Percentiles rank a stretch among this genome's conserved stretches.
These are phyloP conservation scores for Brassica hybrid DNA, from an alignment of 441 rosid genomes.

Conservation along the genomic window DNA sequence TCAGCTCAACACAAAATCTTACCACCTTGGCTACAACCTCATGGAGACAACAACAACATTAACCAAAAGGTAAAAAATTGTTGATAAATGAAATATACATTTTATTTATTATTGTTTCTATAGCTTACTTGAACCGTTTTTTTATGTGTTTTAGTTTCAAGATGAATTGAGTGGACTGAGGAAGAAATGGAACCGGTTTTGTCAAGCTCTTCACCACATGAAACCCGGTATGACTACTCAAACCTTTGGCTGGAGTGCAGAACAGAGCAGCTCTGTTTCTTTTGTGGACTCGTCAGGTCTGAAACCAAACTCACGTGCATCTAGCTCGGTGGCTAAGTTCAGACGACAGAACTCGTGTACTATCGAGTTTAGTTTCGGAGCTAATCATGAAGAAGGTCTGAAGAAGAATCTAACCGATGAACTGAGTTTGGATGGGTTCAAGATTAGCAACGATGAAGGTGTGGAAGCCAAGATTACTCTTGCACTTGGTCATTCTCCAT, in stretches of 20 bases:
- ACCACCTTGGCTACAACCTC: conserved; percentile 79
- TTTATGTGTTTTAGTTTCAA: conserved; percentile 45
- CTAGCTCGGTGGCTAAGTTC: conserved; percentile 66
- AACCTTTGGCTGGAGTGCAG: conserved; percentile 59
- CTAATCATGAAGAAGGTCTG: conserved; percentile 34
- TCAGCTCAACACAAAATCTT: conserved; percentile 59
- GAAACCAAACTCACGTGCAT: conserved; percentile 44
- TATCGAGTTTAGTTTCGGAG: conserved; percentile 65
- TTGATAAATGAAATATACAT: background rate
- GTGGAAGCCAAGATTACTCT: conserved; percentile 76
- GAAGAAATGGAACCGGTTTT: conserved; percentile 77
- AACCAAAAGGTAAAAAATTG: conserved; percentile 57
- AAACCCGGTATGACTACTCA: conserved; percentile 47
- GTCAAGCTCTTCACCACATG: conserved; percentile 65
- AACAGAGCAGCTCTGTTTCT: conserved; percentile 49
- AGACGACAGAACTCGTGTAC: conserved; percentile 75
- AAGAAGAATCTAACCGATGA: conserved; percentile 48
- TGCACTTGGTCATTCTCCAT: conserved; percentile 64
- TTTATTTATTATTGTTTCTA: background rate
- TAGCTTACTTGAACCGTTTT: conserved; percentile 12
- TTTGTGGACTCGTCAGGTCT: conserved; percentile 49
- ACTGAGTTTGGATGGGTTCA: conserved; percentile 67
- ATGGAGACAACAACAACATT: conserved; percentile 44
- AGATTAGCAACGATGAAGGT: conserved; percentile 50
- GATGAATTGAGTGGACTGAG: conserved; percentile 57